Evolutionary conservation across 352 stramenopile genomes (phyloP).

Genomic region (Pythium monospermum): DNA sequence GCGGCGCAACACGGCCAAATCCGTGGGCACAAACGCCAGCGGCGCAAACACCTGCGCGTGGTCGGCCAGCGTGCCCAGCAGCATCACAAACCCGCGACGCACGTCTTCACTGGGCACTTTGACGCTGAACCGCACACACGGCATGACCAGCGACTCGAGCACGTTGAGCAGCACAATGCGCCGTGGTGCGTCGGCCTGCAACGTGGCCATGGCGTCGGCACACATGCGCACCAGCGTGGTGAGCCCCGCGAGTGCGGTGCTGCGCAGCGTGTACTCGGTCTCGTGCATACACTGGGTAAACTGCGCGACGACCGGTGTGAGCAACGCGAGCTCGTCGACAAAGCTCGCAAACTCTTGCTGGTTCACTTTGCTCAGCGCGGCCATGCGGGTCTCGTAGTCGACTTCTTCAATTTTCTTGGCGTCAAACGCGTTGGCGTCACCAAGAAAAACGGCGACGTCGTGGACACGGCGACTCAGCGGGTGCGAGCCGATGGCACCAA

Average conservation of each 20-base stretch:
- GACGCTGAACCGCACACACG: conserved; percentile 78
- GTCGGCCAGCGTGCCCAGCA: conserved; percentile 73
- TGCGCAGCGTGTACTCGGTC: conserved; percentile 79
- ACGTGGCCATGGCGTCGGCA: conserved; percentile 22
- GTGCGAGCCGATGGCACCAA: conserved; percentile 55
- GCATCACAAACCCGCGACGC: conserved; percentile 79
- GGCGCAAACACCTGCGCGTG: conserved; percentile 25
- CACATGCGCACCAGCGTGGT: conserved; percentile 48
- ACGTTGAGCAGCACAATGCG: conserved; percentile 52
- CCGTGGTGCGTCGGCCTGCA: neutral
- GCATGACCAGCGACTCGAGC: conserved; percentile 87
- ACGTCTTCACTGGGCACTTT: conserved; percentile 69
- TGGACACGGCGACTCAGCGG: conserved; percentile 26
- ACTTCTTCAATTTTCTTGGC: conserved; percentile 76
- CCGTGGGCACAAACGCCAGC: conserved; percentile 59
- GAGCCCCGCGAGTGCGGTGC: conserved; percentile 51
- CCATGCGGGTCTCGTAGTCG: conserved; percentile 76
- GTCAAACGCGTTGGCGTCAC: conserved; percentile 74
- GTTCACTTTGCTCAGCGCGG: conserved; percentile 69
- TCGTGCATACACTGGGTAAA: conserved; percentile 84
- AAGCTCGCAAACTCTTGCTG: conserved; percentile 56
- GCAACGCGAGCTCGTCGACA: conserved; percentile 44
- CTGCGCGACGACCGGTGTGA: conserved; percentile 76
- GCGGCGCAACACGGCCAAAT: conserved; percentile 67
- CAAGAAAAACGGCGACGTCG: conserved; percentile 41